Base-by-base conservation (phyloP, 1,284 basidiomycete species). In the Ustilago trichophora region DNA sequence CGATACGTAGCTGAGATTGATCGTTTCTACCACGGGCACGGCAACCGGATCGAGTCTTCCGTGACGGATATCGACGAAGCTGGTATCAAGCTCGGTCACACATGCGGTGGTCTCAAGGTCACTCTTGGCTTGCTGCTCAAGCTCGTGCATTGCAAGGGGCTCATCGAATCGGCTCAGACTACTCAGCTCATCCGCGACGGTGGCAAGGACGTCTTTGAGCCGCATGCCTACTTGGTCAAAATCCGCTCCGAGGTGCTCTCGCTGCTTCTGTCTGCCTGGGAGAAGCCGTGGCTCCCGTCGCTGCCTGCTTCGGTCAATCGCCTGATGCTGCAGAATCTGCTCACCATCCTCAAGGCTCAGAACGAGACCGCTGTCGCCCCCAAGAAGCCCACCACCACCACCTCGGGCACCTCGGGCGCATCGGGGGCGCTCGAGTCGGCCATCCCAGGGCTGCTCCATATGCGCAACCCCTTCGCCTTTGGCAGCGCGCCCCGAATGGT, bases 121-220 rank as follows among this genome's bases (percentile, higher is more conserved):
- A 88, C 89, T 0, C 85, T 96, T 21, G 87, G 90, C 65, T 84
- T 97, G 29, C 83, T 98, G 26, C 85, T 88, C 54, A 88, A 89
- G 8, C 85, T 98, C 41, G 86, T 92, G 24, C 89, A 90, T 1
- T 87, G 90, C 27, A 90, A 90, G 72, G 87, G 90, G 12, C 84
- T 96, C 21, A 86, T 93, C 53, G 93, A 97, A 59, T 91, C 91
- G 11, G 85, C 88, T 1, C 93, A 98, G 80, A 95, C 93, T 0
- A 80, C 85, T 3, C 83, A 90, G 18, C 85, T 92, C 18, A 46
- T 55, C 32, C 53, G 64, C 18, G 55, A 68, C 4, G 63, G 53
- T 18, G 51, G 64, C 24, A 48, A 45, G 12, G 72, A 67, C 18
- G 57, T 56, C 80, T 96, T 95, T 71, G 89, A 93, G 74, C 87